Percentiles rank a stretch among this genome's conserved stretches.
Conservation (phyloP, 306 rosid genomes). For the Cucurbita pepo region DNA sequence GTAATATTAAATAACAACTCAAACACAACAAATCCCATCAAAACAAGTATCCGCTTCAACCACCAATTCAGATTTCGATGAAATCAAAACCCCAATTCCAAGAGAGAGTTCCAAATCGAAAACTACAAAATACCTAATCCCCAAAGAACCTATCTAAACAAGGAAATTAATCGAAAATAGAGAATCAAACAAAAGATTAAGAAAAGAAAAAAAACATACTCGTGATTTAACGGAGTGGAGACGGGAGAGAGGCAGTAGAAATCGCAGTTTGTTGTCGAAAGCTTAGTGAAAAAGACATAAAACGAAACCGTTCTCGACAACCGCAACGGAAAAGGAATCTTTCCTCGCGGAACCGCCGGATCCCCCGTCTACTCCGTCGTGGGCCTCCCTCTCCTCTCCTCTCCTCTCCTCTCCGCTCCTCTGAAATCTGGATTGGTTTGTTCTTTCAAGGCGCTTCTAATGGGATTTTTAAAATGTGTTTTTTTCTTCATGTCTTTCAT, state of each 20-base stretch:
- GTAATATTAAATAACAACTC: not conserved
- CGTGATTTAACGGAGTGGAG: not conserved
- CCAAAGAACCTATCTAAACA: not conserved
- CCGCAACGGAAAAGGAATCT: constrained; percentile 9
- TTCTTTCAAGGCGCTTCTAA: not conserved
- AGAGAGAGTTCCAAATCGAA: not conserved
- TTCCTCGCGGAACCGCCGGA: constrained; percentile 13
- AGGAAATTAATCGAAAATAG: not conserved
- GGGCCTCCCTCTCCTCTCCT: not conserved
- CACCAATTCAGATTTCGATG: not conserved
- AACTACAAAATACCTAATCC: not conserved
- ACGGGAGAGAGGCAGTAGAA: constrained; percentile 20
- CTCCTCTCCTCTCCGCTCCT: not conserved
- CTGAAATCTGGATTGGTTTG: not conserved
- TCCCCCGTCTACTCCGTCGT: not conserved
- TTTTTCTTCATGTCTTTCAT: not conserved
- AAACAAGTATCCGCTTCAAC: not conserved
- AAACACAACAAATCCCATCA: not conserved
- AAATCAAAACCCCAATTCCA: not conserved
- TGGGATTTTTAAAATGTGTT: not conserved
- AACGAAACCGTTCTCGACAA: constrained; percentile 24
- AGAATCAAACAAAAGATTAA: not conserved
- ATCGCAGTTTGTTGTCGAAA: not conserved
- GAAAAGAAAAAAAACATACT: constrained; percentile 1
- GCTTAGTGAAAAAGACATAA: not conserved